These are phyloP conservation scores for Xylaria curta DNA, from an alignment of 495 filamentous ascomycete genomes.

Conservation along the genomic window DNA sequence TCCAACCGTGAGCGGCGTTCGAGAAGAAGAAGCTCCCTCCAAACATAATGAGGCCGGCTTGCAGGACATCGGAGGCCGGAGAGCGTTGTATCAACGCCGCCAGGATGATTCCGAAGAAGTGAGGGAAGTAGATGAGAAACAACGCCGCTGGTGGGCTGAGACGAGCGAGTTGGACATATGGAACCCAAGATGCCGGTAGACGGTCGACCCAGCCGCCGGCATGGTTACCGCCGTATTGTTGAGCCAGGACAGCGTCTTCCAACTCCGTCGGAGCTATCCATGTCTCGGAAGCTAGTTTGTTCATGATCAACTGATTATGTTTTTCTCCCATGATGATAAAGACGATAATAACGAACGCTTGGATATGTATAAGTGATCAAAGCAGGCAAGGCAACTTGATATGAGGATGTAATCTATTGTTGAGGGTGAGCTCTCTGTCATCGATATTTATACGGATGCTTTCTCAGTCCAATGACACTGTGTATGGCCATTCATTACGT, in stretches of 20 bases:
- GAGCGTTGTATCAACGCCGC: conserved; percentile 41
- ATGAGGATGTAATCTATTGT: not conserved
- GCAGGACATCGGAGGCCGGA: conserved; percentile 30
- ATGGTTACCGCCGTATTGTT: conserved; percentile 42
- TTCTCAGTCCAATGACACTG: not conserved
- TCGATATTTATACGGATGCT: conserved; percentile 4
- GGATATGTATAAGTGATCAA: not conserved
- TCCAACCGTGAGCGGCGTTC: conserved; percentile 50
- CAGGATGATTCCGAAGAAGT: conserved; percentile 47
- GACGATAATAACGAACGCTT: not conserved
- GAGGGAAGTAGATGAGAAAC: conserved; percentile 48
- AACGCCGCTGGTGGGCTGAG: conserved; percentile 44
- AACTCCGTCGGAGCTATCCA: conserved; percentile 5
- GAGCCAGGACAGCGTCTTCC: conserved; percentile 33
- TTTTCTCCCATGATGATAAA: conserved; percentile 23
- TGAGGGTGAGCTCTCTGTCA: not conserved
- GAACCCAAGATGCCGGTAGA: conserved; percentile 43
- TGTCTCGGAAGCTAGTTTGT: conserved; percentile 21
- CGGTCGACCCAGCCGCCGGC: conserved; percentile 39
- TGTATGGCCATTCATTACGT: conserved; percentile 2
- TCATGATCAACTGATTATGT: conserved; percentile 23
- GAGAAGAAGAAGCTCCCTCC: conserved; percentile 50
- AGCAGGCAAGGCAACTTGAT: too few species aligned
- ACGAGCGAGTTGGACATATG: conserved; percentile 46
- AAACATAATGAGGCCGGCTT: conserved; percentile 36